phyloP scores from a whole-genome alignment of 2,329 filamentous ascomycete species.

The Tricladium varicosporioides region DNA sequence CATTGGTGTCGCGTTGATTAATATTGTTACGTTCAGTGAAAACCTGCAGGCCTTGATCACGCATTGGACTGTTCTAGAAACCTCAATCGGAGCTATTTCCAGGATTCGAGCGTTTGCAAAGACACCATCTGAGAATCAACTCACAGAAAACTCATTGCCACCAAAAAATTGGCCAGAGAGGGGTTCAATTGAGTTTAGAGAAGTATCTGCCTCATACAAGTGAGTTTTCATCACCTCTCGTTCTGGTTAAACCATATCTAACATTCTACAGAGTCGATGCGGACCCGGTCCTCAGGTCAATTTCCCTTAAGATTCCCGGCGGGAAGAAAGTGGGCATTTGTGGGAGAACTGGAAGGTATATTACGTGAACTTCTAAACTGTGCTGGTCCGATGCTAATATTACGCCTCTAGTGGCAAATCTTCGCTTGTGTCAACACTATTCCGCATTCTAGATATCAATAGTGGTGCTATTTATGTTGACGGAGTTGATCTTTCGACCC shows the following conservation, averaged over 20 bases:
- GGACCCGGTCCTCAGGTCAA: slow-evolving; percentile 11
- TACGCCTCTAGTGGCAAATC: slow-evolving; percentile 47
- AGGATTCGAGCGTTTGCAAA: slow-evolving; percentile 52
- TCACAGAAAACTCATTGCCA: slow-evolving; percentile 3
- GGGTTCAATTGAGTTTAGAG: slow-evolving; percentile 34
- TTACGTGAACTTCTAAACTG: too few species aligned
- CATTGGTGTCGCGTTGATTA: slow-evolving; percentile 33
- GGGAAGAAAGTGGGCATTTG: slow-evolving; percentile 52
- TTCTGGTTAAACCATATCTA: neutral
- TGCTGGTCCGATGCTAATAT: too few species aligned
- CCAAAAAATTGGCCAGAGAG: slow-evolving; percentile 32
- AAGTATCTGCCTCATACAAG: slow-evolving; percentile 30
- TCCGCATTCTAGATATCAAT: slow-evolving; percentile 77
- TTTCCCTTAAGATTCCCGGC: slow-evolving; percentile 15
- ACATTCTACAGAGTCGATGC: slow-evolving; percentile 5
- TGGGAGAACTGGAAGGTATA: slow-evolving; percentile 40
- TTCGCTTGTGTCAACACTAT: slow-evolving; percentile 46
- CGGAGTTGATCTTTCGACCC: slow-evolving; percentile 38
- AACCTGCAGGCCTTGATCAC: slow-evolving; percentile 42
- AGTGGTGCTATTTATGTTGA: slow-evolving; percentile 46
- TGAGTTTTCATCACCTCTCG: slow-evolving; percentile 6
- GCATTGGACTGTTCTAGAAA: slow-evolving; percentile 54
- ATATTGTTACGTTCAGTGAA: slow-evolving; percentile 37
- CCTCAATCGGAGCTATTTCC: slow-evolving; percentile 54
- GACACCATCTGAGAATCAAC: slow-evolving; percentile 35